A percentile compares a stretch with the other conserved stretches of the same genome.
phyloP scores from a whole-genome alignment of 176 grass and related monocot genomes.

The sorghum (Sorghum bicolor) region DNA sequence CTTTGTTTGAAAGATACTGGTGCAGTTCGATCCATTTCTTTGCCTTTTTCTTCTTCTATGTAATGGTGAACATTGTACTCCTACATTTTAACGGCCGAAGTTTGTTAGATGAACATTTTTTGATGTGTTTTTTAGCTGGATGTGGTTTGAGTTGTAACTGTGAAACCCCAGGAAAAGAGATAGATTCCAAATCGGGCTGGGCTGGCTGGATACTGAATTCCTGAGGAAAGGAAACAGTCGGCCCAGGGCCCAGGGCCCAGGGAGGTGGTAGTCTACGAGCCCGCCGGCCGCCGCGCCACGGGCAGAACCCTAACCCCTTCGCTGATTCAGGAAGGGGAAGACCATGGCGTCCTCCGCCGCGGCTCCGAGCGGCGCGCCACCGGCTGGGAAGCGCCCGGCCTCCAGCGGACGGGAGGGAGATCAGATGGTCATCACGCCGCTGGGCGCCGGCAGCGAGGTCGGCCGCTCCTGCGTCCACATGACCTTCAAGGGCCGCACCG shows the following conservation, averaged over 20 bases:
- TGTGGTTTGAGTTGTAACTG: too few relatives aligned
- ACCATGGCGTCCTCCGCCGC: slow-evolving; percentile 24
- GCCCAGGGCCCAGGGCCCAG: not conserved
- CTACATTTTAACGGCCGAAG: too few relatives aligned
- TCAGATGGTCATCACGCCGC: slow-evolving; percentile 62
- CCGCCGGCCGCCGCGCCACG: not conserved
- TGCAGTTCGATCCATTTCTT: too few relatives aligned
- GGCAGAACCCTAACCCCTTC: not conserved
- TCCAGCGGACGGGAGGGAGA: slow-evolving; percentile 61
- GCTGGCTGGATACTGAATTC: not conserved
- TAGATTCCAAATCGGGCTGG: not conserved
- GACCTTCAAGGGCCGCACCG: slow-evolving; percentile 87
- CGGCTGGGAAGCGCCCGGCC: slow-evolving; percentile 30
- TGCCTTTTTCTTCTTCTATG: too few relatives aligned
- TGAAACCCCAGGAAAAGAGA: too few relatives aligned
- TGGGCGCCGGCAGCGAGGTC: slow-evolving; percentile 93
- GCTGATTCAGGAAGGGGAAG: not conserved
- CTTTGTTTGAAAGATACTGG: too few relatives aligned
- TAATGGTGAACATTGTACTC: too few relatives aligned
- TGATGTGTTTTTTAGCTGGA: too few relatives aligned
- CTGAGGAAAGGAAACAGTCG: too few relatives aligned
- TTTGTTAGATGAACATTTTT: too few relatives aligned
- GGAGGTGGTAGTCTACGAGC: not conserved
- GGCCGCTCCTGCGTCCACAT: slow-evolving; percentile 97
- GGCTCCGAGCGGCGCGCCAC: slow-evolving; percentile 1